Evolutionary conservation across 2,329 filamentous ascomycete genomes (phyloP).

Genomic region (Fusarium mangiferae): DNA sequence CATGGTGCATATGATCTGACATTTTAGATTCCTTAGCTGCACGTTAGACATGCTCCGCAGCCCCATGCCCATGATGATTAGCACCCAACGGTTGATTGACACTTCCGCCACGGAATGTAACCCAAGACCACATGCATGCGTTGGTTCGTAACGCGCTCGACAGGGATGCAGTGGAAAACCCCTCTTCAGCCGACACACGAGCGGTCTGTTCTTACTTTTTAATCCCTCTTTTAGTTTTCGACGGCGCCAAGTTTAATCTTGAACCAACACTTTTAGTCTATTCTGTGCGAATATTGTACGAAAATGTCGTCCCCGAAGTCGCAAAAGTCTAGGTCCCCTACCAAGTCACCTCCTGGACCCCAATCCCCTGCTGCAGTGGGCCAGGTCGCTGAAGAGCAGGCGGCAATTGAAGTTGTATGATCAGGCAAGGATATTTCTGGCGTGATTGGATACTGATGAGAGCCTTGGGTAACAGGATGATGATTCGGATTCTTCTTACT

Average conservation of each 20-base stretch:
- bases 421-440: rapidly evolving
- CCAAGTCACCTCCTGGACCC: neutral
- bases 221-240: neutral
- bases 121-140: neutral
- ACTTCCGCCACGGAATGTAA: neutral
- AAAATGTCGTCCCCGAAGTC: conserved; percentile 23
- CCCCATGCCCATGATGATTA: neutral
- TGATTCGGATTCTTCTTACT: conserved; percentile 32
- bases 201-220: neutral
- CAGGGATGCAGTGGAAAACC: neutral
- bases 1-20: neutral
- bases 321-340: neutral
- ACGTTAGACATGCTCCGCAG: neutral
- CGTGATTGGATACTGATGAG: neutral
- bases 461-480: neutral
- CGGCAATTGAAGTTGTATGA: conserved; percentile 26
- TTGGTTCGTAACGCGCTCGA: neutral
- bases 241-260: neutral
- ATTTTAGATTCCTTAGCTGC: neutral
- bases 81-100: neutral
- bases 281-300: neutral
- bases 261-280: neutral
- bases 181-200: neutral
- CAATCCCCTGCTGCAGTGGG: neutral
- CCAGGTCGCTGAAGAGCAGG: neutral